Evolutionary conservation across 73 alveolate species (phyloP).

Genomic region (Effrenium voratum): DNA sequence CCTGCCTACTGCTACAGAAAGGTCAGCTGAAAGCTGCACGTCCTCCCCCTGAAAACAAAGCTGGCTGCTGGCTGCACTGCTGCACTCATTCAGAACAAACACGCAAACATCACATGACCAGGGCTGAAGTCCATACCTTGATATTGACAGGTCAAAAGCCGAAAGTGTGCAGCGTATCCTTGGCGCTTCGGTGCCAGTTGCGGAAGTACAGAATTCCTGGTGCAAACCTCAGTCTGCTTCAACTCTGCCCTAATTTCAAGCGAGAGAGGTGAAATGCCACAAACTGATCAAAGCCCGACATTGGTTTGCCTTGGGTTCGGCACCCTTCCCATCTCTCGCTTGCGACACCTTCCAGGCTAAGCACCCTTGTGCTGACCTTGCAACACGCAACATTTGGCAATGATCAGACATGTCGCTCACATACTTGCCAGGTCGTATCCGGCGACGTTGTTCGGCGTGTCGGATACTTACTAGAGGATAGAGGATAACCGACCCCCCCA

Average conservation of each 20-base stretch:
- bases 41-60: constrained; percentile 49
- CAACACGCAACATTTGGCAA: too few species aligned
- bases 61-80: background rate
- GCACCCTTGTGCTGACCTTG: constrained; percentile 92
- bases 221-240: constrained; percentile 35
- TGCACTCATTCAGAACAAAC: too few species aligned
- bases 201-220: constrained; percentile 93
- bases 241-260: background rate
- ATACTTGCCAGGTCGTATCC: too few species aligned
- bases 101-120: too few species aligned
- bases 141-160: too few species aligned
- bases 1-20: constrained; percentile 79
- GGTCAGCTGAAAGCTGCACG: constrained; percentile 74
- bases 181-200: constrained; percentile 89
- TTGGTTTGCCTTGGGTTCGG: background rate
- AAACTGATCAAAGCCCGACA: background rate
- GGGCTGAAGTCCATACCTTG: too few species aligned
- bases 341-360: constrained; percentile 82
- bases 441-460: too few species aligned
- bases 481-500: too few species aligned
- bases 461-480: too few species aligned
- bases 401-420: too few species aligned
- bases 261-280: too few species aligned
- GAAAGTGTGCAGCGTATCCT: constrained; percentile 16
- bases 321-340: constrained; percentile 87